Percentiles rank a stretch among this genome's conserved stretches.
Evolutionary conservation across 2,329 filamentous ascomycete genomes (phyloP).

Genomic region (Trichoderma brevicompactum): DNA sequence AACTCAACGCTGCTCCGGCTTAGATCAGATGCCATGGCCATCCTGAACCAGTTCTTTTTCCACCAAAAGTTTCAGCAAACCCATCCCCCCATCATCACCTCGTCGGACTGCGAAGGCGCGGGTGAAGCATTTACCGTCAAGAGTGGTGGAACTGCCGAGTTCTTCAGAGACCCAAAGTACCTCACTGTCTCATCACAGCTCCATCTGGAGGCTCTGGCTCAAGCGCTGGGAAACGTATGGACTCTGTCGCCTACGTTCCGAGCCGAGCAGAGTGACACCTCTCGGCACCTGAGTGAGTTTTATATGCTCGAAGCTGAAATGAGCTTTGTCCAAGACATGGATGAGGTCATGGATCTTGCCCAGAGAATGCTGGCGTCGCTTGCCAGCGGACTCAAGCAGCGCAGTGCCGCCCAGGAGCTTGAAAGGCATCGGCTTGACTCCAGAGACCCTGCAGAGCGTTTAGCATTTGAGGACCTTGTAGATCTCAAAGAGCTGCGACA

Average conservation of each 20-base stretch:
- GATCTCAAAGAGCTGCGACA: conserved; percentile 56
- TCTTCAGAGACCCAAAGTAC: conserved; percentile 89
- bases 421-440: conserved; percentile 42
- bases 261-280: conserved; percentile 90
- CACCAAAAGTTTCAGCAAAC: conserved; percentile 75
- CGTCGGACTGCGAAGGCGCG: conserved; percentile 94
- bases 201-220: conserved; percentile 89
- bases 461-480: conserved; percentile 50
- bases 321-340: conserved; percentile 73
- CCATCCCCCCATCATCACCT: conserved; percentile 92
- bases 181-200: conserved; percentile 94
- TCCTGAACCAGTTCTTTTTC: conserved; percentile 76
- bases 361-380: conserved; percentile 74
- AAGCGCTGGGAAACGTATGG: conserved; percentile 90
- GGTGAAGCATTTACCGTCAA: conserved; percentile 86
- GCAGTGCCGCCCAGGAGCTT: conserved; percentile 53
- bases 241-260: conserved; percentile 91
- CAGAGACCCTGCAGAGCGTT: conserved; percentile 46
- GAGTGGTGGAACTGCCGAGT: conserved; percentile 52
- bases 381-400: conserved; percentile 45
- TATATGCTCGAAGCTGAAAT: conserved; percentile 98
- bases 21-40: conserved; percentile 77
- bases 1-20: conserved; percentile 81
- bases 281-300: conserved; percentile 93
- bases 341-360: conserved; percentile 75